phyloP scores from a whole-genome alignment of 768 basidiomycete genomes.

The Fomitopsis pulvina region DNA sequence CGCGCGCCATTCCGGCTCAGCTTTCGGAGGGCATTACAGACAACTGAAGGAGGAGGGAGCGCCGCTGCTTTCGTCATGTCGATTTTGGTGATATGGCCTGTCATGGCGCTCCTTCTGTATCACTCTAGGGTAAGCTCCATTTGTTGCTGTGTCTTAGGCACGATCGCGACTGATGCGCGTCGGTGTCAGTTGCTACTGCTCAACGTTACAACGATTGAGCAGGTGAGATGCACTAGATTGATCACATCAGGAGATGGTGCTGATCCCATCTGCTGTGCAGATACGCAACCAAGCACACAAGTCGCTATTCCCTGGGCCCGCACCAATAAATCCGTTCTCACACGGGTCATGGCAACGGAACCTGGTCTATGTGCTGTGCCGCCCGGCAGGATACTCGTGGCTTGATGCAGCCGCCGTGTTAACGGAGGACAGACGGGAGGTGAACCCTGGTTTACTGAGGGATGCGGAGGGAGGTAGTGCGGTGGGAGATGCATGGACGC shows the following conservation, averaged over 20 bases:
- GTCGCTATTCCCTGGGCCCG: conserved; percentile 50
- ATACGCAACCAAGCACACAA: conserved; percentile 85
- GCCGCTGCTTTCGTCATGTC: conserved; percentile 75
- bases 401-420: conserved; percentile 52
- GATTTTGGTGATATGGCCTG: conserved; percentile 74
- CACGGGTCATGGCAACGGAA: conserved; percentile 74
- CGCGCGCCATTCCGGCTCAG: conserved; percentile 36
- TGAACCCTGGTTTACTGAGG: conserved; percentile 60
- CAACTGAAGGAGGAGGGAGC: conserved; percentile 56
- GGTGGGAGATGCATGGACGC: conserved; percentile 18
- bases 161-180: background rate
- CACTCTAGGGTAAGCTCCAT: conserved; percentile 69
- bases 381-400: conserved; percentile 80
- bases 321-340: conserved; percentile 84
- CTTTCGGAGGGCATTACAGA: conserved; percentile 38
- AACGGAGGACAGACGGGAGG: conserved; percentile 64
- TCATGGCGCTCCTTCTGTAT: conserved; percentile 71
- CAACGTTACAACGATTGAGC: conserved; percentile 95
- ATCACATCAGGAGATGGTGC: background rate
- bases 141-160: background rate
- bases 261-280: conserved; percentile 28
- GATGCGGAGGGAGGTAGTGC: conserved; percentile 21
- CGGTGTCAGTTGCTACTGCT: conserved; percentile 59
- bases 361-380: conserved; percentile 67
- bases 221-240: conserved; percentile 44